A percentile compares a stretch with the other conserved stretches of the same genome.
Evolutionary conservation across 352 stramenopile species (phyloP).

Genomic region (Globisporangium ultimum): DNA sequence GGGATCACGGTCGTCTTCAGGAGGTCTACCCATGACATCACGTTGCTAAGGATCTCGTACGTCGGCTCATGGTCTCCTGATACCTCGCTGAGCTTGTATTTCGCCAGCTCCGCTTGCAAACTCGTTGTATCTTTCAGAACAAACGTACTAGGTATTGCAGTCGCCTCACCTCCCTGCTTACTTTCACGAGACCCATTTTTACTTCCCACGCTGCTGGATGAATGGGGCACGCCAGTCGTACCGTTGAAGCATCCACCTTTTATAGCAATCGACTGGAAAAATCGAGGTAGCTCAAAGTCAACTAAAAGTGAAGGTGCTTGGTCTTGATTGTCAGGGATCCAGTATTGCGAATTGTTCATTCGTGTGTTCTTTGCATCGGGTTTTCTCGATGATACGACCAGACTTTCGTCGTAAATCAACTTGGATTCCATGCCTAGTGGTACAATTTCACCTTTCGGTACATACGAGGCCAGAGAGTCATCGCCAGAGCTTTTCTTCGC

Average conservation of each 20-base stretch:
- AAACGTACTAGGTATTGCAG: slow-evolving; percentile 22
- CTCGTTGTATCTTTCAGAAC: slow-evolving; percentile 31
- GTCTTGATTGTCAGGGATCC: slow-evolving; percentile 55
- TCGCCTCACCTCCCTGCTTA: neutral
- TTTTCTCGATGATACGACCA: slow-evolving; percentile 53
- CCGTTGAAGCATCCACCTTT: slow-evolving; percentile 43
- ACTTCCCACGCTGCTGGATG: neutral
- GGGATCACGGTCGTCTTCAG: slow-evolving; percentile 66
- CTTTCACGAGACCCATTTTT: neutral
- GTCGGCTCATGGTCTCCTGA: slow-evolving; percentile 58
- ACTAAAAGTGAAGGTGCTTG: slow-evolving; percentile 50
- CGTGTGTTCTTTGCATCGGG: slow-evolving; percentile 55
- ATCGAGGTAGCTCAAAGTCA: slow-evolving; percentile 67
- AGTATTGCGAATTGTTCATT: slow-evolving; percentile 57
- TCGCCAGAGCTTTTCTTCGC: neutral
- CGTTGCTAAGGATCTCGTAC: slow-evolving; percentile 55
- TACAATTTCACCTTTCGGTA: slow-evolving; percentile 47
- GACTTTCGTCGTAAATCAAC: slow-evolving; percentile 49
- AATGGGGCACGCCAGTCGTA: slow-evolving; percentile 9
- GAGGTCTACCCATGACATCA: slow-evolving; percentile 80
- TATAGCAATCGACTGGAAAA: slow-evolving; percentile 60
- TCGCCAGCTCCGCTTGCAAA: slow-evolving; percentile 28
- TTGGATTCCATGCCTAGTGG: slow-evolving; percentile 61
- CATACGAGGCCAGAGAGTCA: slow-evolving; percentile 14
- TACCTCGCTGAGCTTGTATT: slow-evolving; percentile 42